These are phyloP conservation scores for Ramaria sp. DNA, from an alignment of 768 basidiomycete genomes.

Conservation along the genomic window DNA sequence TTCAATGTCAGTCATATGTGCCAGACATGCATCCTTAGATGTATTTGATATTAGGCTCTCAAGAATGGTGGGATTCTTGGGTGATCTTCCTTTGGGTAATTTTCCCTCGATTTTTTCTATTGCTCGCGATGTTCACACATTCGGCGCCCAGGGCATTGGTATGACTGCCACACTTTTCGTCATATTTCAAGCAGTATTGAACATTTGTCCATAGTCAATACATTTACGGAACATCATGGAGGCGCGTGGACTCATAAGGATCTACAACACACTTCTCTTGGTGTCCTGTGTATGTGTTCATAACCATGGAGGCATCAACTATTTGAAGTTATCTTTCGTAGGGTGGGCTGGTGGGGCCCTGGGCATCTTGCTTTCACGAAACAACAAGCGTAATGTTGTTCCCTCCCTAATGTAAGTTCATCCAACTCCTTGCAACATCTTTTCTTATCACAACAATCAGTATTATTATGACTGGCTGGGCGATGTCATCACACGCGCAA, in stretches of 20 bases:
- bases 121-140: not conserved
- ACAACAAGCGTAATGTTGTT: slow-evolving; percentile 76
- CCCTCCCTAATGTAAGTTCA: slow-evolving; percentile 64
- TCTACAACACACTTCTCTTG: slow-evolving; percentile 85
- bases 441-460: slow-evolving; percentile 23
- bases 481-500: slow-evolving; percentile 86
- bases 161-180: slow-evolving; percentile 16
- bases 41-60: slow-evolving; percentile 17
- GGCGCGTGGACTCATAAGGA: slow-evolving; percentile 80
- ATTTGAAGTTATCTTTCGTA: slow-evolving; percentile 18
- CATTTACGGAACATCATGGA: slow-evolving; percentile 86
- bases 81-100: slow-evolving; percentile 44
- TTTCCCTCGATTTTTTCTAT: slow-evolving; percentile 2
- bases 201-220: slow-evolving; percentile 52
- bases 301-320: not conserved
- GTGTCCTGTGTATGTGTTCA: slow-evolving; percentile 49
- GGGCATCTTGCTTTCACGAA: slow-evolving; percentile 72
- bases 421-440: not conserved
- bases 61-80: slow-evolving; percentile 85
- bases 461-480: slow-evolving; percentile 88
- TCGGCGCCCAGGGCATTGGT: slow-evolving; percentile 43
- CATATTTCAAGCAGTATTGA: not conserved
- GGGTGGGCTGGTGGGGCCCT: slow-evolving; percentile 93
- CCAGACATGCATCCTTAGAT: not conserved
- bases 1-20: not conserved